Evolutionary conservation across 2,329 filamentous ascomycete species (phyloP).

Genomic region (Mycocentrospora acerina): DNA sequence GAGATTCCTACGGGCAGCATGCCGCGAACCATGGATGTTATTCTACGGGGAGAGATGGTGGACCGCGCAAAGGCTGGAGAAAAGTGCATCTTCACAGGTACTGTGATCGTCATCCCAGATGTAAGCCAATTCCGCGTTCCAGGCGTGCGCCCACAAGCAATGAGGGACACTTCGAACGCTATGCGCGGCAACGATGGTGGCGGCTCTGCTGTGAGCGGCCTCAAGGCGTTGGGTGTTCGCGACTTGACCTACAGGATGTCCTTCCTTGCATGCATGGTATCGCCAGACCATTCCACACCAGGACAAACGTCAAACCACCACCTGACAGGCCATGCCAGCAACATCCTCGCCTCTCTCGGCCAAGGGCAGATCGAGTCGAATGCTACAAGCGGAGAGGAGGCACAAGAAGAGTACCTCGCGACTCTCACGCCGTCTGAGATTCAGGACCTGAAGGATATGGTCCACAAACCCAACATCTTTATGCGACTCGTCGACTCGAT

Average conservation of each 20-base stretch:
- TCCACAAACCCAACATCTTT: slow-evolving; percentile 95
- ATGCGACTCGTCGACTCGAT: slow-evolving; percentile 88
- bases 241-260: slow-evolving; percentile 94
- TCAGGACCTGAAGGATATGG: slow-evolving; percentile 86
- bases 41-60: slow-evolving; percentile 94
- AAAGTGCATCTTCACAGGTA: slow-evolving; percentile 97
- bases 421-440: slow-evolving; percentile 87
- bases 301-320: slow-evolving; percentile 72
- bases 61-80: slow-evolving; percentile 96
- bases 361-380: slow-evolving; percentile 66
- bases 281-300: slow-evolving; percentile 78
- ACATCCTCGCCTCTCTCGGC: slow-evolving; percentile 82
- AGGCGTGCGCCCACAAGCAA: slow-evolving; percentile 77
- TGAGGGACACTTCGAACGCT: slow-evolving; percentile 76
- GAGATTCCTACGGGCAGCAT: slow-evolving; percentile 98
- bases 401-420: slow-evolving; percentile 82
- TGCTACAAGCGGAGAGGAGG: slow-evolving; percentile 71
- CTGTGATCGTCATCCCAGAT: slow-evolving; percentile 93
- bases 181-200: slow-evolving; percentile 76
- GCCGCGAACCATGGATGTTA: slow-evolving; percentile 97
- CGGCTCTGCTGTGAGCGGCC: slow-evolving; percentile 79
- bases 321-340: slow-evolving; percentile 71
- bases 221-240: slow-evolving; percentile 90
- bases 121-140: slow-evolving; percentile 93
- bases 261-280: slow-evolving; percentile 97